Evolutionary conservation across 2,329 filamentous ascomycete species (phyloP), one percentile per base, ranked within the genome.

Genomic region (Fusarium bactridioides): DNA sequence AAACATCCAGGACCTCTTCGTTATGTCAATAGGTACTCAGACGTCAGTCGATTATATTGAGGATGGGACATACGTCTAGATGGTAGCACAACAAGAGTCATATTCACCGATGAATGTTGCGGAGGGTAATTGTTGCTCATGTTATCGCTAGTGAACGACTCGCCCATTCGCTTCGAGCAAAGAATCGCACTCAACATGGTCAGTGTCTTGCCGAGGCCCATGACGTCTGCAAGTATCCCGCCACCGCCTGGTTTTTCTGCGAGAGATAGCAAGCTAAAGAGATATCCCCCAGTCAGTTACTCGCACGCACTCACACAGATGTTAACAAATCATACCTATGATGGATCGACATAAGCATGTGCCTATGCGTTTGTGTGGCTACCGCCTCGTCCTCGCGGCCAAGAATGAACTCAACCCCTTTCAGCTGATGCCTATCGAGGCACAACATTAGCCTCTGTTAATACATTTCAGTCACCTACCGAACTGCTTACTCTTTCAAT

Each of bases 1-100:
- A 70, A 6, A 65, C 60, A 13, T 70, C 60, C 2, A 70, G 50
- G 0, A 69, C 16, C 54, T 70, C 44, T 44, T 43, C 2, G 0
- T 27, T 8, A 8, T 27, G 27, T 27, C 27, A 27, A 27, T 27
- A 27, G 27, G 27, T 27, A 27, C 8, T 9, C 7, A 27, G 27
- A 27, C 7, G 27, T 27, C 27, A 27, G 27, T 27, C 7, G 8
- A 27, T 27, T 27, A 27, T 27, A 27, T 27, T 31, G 3, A 12
- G 16, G 41, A 19, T 1, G 4, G 8, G 31, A 35, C 50, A 1
- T 38, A 67, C 64, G 64, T 31, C 53, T 21, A 37, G 64, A 67
- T 7, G 64, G 47, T 1, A 67, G 4, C 12, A 65, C 53, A 29
- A 65, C 1, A 5, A 67, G 51, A 3, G 38, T 25, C 23, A 25